A percentile compares a stretch with the other conserved stretches of the same genome.
phyloP scores from a whole-genome alignment of 176 grass and related monocot genomes.

The Urochloa ruziziensis region DNA sequence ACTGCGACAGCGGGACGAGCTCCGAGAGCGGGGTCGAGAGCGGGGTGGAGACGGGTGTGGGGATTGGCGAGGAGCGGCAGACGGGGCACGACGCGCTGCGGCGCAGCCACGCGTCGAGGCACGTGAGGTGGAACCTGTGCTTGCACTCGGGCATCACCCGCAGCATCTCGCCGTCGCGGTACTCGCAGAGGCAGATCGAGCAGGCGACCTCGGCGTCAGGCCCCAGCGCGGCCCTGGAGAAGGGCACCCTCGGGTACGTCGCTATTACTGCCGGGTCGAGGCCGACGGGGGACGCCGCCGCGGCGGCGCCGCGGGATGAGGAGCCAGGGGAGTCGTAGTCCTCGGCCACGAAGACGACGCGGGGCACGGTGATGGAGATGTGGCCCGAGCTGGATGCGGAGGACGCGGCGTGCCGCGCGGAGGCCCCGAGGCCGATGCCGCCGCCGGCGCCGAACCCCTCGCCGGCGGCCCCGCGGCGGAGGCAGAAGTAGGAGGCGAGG shows the following conservation, averaged over 20 bases:
- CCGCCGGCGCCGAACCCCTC: background rate
- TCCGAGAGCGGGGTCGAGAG: conserved; percentile 80
- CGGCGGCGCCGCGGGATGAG: conserved; percentile 41
- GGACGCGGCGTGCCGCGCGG: background rate
- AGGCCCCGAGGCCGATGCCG: background rate
- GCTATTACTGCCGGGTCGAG: conserved; percentile 71
- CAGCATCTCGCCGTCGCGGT: conserved; percentile 89
- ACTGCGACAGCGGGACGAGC: conserved; percentile 84
- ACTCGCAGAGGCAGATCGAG: conserved; percentile 92
- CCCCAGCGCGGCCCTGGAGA: conserved; percentile 44
- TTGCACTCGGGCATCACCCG: conserved; percentile 86
- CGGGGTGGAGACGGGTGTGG: conserved; percentile 67
- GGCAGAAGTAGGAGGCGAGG: conserved; percentile 53
- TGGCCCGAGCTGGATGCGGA: conserved; percentile 52
- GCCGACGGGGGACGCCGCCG: conserved; percentile 53
- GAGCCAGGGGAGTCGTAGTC: conserved; percentile 68
- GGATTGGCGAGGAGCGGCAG: conserved; percentile 86
- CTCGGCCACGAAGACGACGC: conserved; percentile 89
- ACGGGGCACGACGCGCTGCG: conserved; percentile 86
- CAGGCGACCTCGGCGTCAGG: conserved; percentile 48
- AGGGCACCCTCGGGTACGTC: conserved; percentile 81
- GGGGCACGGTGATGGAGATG: conserved; percentile 59
- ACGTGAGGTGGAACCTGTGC: conserved; percentile 91
- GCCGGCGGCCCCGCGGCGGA: conserved; percentile 26
- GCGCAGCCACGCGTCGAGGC: conserved; percentile 89